A percentile compares a stretch with the other conserved stretches of the same genome.
Evolutionary conservation across 306 rosid species (phyloP).

Genomic region (Inga leiocalycina): DNA sequence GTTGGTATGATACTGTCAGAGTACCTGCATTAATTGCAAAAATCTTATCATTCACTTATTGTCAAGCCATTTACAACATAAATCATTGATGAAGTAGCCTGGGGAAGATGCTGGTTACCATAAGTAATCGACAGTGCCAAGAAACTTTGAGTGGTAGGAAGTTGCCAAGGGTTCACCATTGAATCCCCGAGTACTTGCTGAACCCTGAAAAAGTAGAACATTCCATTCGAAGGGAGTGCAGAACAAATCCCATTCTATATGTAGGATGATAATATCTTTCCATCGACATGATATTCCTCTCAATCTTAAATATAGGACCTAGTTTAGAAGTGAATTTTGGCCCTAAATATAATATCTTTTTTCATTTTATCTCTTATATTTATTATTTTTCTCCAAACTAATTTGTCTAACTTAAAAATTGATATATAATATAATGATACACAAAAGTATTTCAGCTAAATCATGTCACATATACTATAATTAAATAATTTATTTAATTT

Average conservation of each 20-base stretch:
- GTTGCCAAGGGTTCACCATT: constrained; percentile 85
- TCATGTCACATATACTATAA: too few species aligned
- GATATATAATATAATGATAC: too few species aligned
- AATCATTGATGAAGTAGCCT: constrained; percentile 9
- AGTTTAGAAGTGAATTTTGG: too few species aligned
- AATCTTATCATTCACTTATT: constrained; percentile 17
- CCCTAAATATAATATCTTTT: too few species aligned
- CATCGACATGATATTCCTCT: background rate
- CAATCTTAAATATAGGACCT: too few species aligned
- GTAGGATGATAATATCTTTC: background rate
- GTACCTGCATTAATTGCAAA: constrained; percentile 55
- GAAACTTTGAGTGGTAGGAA: constrained; percentile 87
- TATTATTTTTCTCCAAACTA: too few species aligned
- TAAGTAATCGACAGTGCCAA: constrained; percentile 90
- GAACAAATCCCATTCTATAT: background rate
- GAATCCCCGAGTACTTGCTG: constrained; percentile 60
- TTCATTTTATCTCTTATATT: too few species aligned
- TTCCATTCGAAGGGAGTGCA: constrained; percentile 22
- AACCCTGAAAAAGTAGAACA: constrained; percentile 54
- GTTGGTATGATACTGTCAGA: constrained; percentile 69
- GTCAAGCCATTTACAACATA: constrained; percentile 22
- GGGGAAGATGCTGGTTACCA: constrained; percentile 57
- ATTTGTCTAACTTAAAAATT: too few species aligned
- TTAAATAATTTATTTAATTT: too few species aligned
- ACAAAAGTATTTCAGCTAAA: too few species aligned